A percentile compares a stretch with the other conserved stretches of the same genome.
phyloP scores from a whole-genome alignment of 2,329 filamentous ascomycete genomes.

The Stagonosporopsis rhizophila region DNA sequence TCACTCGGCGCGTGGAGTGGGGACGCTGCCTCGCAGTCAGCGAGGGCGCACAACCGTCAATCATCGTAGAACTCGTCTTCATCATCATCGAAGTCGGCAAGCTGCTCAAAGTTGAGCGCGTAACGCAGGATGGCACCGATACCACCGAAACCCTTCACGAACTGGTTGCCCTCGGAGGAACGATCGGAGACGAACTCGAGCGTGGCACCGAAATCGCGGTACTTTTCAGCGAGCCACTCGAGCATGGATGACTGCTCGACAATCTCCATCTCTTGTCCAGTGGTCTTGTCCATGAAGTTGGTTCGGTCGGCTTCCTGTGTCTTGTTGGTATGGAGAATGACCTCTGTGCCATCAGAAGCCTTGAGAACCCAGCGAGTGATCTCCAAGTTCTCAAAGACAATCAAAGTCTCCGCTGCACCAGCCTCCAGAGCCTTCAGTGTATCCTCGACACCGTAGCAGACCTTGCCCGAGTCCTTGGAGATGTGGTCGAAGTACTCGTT shows the following conservation, averaged over 20 bases:
- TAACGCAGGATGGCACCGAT: constrained; percentile 97
- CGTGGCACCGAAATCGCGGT: constrained; percentile 95
- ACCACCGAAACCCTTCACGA: constrained; percentile 99
- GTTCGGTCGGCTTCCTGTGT: constrained; percentile 78
- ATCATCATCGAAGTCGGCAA: constrained; percentile 80
- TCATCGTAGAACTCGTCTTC: constrained; percentile 92
- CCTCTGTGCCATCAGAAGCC: constrained; percentile 73
- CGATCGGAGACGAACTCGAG: constrained; percentile 98
- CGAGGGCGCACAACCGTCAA: constrained; percentile 92
- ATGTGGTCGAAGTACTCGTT: constrained; percentile 99
- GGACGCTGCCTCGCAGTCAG: constrained; percentile 82
- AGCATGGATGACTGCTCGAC: constrained; percentile 88
- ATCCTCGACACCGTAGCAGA: constrained; percentile 98
- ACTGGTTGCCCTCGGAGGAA: constrained; percentile 98
- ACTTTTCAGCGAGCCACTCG: constrained; percentile 99
- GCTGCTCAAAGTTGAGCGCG: constrained; percentile 99
- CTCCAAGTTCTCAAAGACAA: constrained; percentile 97
- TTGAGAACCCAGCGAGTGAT: constrained; percentile 92
- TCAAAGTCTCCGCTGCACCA: constrained; percentile 91
- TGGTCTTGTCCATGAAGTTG: constrained; percentile 93
- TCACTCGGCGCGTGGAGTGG: constrained; percentile 62
- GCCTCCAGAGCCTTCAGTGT: constrained; percentile 96
- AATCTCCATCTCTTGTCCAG: constrained; percentile 97
- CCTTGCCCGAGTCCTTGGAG: constrained; percentile 92
- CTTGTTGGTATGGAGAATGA: constrained; percentile 88